These are phyloP conservation scores for Marsdenia floribunda DNA, from an alignment of 257 asterid species.

Conservation along the genomic window DNA sequence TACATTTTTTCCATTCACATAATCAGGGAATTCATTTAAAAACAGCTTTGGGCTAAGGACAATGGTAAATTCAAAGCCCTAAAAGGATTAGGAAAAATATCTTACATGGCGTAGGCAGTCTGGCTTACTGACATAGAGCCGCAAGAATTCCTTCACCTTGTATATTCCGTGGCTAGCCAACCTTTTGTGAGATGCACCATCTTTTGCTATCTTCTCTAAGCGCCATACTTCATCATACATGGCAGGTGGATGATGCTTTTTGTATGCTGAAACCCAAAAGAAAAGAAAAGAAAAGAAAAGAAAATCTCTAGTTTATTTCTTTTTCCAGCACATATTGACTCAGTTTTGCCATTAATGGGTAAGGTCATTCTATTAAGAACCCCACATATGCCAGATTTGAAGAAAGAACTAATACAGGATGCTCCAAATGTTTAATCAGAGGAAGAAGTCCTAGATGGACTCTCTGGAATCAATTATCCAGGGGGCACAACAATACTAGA, in stretches of 20 bases:
- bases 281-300: constrained; percentile 15
- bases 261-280: constrained; percentile 44
- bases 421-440: no score
- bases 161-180: constrained; percentile 30
- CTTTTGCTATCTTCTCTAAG: constrained; percentile 73
- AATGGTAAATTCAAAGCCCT: not conserved
- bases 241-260: constrained; percentile 70
- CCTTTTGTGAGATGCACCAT: constrained; percentile 50
- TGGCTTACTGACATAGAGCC: constrained; percentile 36
- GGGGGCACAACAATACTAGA: not conserved
- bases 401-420: no score
- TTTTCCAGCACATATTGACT: not conserved
- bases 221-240: constrained; percentile 75
- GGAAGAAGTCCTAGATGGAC: not conserved
- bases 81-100: constrained; percentile 13
- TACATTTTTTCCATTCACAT: constrained; percentile 22
- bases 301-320: constrained; percentile 3
- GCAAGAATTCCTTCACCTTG: constrained; percentile 57
- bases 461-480: not conserved
- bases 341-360: not conserved
- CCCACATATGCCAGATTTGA: no score
- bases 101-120: constrained; percentile 53
- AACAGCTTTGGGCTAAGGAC: not conserved
- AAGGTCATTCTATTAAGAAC: not conserved
- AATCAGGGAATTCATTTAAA: constrained; percentile 18